These are phyloP conservation scores for Microglena sp. DNA, from an alignment of 139 green algal species.

Conservation along the genomic window DNA sequence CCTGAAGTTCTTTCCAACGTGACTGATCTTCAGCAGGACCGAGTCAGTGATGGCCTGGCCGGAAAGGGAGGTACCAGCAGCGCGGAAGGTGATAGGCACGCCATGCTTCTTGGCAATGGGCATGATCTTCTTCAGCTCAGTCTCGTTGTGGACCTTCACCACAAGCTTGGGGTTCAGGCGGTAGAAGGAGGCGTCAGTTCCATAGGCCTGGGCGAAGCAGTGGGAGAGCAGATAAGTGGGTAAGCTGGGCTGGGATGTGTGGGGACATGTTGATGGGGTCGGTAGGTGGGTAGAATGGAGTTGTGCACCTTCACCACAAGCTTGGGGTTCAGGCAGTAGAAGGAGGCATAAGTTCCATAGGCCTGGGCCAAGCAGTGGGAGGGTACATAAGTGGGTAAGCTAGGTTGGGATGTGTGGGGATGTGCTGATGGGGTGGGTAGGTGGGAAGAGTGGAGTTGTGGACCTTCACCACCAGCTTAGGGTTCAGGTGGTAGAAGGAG, in stretches of 20 bases:
- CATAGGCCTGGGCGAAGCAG: too few species aligned
- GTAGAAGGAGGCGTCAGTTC: conserved; percentile 93
- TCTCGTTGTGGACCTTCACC: conserved; percentile 53
- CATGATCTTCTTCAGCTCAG: conserved; percentile 55
- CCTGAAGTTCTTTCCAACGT: conserved; percentile 92
- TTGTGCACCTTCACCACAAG: conserved; percentile 67
- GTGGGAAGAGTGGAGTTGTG: too few species aligned
- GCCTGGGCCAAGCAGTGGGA: too few species aligned
- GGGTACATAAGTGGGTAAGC: too few species aligned
- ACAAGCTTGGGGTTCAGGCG: conserved; percentile 83
- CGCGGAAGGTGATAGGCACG: conserved; percentile 93
- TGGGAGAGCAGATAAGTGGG: background rate
- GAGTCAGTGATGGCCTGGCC: conserved; percentile 88
- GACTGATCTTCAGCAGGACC: conserved; percentile 92
- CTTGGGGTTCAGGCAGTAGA: conserved; percentile 89
- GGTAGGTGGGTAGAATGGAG: too few species aligned
- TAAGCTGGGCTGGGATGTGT: background rate
- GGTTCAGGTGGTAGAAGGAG: conserved; percentile 87
- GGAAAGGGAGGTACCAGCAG: conserved; percentile 86
- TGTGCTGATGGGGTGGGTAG: too few species aligned
- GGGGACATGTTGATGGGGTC: too few species aligned
- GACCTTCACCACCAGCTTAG: conserved; percentile 77
- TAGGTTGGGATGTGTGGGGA: too few species aligned
- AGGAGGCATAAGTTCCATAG: conserved; percentile 78
- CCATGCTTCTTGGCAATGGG: conserved; percentile 72